Base-by-base conservation (phyloP, 2,329 filamentous ascomycete species). In the Dothistroma septosporum region DNA sequence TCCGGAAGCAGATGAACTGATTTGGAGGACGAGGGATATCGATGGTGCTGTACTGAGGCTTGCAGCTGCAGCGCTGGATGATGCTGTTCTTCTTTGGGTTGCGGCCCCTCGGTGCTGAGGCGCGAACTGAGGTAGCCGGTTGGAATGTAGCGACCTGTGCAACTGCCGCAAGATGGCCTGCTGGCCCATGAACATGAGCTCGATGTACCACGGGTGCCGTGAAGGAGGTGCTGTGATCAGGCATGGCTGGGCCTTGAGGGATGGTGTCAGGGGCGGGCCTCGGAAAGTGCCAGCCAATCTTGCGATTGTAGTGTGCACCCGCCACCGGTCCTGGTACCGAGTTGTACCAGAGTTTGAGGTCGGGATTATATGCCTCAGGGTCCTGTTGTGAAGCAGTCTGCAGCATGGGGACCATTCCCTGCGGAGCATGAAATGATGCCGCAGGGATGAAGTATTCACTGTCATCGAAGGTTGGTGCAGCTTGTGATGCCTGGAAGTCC, bases 21-120 rank as follows among this genome's bases (percentile, higher is more conserved):
- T 60, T 60, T 11, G 32, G 49, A 19, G 57, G 50, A 10, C 57
- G 57, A 8, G 22, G 35, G 33, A 59, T 35, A 6, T 41, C n/a
- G 11, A 46, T 33, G 4, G 21, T 12, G 33, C 22, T 21, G 50
- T 32, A 32, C 6, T 32, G 28, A 12, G 35, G 10, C 16, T 31
- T 33, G 49, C 57, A 59, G n/a, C 31, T 46, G 33, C 57, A 59
- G 11, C 22, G 35, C 22, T 44, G 49, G 19, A 41, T 28, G 57
- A 59, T 59, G 22, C 57, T 59, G 49, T 24, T 55, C 53, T 55
- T 55, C 32, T 44, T 55, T 21, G 33, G 53, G 21, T 41, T 28
- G 24, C 32, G 19, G 53, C 24, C 24, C 10, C 41, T 58, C 19
- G 32, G 19, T 14, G 35, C 28, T 46, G 10, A 16, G 22, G 19